These are phyloP conservation scores for Mortierella sp. DNA, from an alignment of 371 early-diverging fungal genomes.

Conservation along the genomic window DNA sequence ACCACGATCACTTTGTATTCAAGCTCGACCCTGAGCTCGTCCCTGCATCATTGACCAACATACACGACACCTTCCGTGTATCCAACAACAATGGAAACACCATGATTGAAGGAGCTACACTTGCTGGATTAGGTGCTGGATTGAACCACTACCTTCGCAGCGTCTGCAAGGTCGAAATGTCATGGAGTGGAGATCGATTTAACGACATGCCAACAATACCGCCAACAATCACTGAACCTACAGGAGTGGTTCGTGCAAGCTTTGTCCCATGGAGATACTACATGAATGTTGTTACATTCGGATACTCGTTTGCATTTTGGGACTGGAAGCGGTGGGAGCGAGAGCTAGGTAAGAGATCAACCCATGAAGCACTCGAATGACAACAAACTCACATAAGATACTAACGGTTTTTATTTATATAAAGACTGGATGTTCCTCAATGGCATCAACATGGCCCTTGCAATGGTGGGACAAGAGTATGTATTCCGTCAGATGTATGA, in stretches of 20 bases:
- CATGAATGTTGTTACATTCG: constrained; percentile 55
- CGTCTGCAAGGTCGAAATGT: constrained; percentile 49
- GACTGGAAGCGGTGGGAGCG: constrained; percentile 54
- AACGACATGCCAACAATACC: constrained; percentile 28
- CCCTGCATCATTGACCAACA: constrained; percentile 31
- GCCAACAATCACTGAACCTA: constrained; percentile 9
- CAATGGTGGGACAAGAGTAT: constrained; percentile 50
- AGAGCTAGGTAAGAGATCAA: constrained; percentile 30
- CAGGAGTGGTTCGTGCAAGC: constrained; percentile 32
- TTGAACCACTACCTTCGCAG: constrained; percentile 44
- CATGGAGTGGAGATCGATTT: constrained; percentile 51
- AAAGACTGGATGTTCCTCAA: constrained; percentile 55
- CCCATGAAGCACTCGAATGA: too few relatives aligned
- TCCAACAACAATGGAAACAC: constrained; percentile 14
- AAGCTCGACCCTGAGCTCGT: constrained; percentile 13
- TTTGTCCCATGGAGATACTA: constrained; percentile 55
- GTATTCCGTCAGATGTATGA: constrained; percentile 46
- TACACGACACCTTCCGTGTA: constrained; percentile 41
- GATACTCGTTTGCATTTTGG: constrained; percentile 54
- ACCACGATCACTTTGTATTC: constrained; percentile 36
- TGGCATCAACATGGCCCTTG: constrained; percentile 50
- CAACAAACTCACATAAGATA: too few relatives aligned
- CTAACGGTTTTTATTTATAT: too few relatives aligned
- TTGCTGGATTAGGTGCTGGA: constrained; percentile 41
- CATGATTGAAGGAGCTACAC: constrained; percentile 26